Base-by-base conservation (phyloP, 2,329 filamentous ascomycete genomes). In the Raffaelea arxii region DNA sequence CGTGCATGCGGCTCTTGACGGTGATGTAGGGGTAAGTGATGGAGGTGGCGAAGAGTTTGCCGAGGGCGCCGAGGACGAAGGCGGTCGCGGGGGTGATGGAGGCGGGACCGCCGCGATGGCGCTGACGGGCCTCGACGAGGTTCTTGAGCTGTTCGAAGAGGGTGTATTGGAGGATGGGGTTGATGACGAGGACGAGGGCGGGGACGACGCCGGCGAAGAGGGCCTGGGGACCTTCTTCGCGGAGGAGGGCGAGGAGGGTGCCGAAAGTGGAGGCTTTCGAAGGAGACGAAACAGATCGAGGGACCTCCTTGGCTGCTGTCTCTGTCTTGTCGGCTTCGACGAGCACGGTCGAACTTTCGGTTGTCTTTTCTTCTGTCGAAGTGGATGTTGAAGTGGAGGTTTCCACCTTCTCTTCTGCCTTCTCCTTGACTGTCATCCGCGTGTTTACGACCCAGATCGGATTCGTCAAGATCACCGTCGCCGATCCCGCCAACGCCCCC, bases 371-470 rank as follows among this genome's bases (percentile, higher is more conserved):
- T 32, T 9, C 27, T 18, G 32, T n/a, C 32, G 32, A 36, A 12
- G 32, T n/a, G 51, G 19, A 54, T 46, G 40, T 41, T 22, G 25
- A 11, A 3, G 18, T 21, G 11, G 39, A 35, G 14, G 36, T 12
- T n/a, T 36, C 43, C 44, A 44, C 3, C 67, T 64, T 52, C 32
- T 44, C 22, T 16, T 22, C 22, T 4, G 14, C 23, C 10, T 22
- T 25, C 11, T 41, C 39, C 58, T 88, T 81, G 43, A 92, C 91
- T 21, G 92, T 98, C 84, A 98, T 94, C 61, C 92, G 85, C 46
- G 92, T 98, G 74, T 98, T 98, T 64, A 98, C 75, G 44, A 98
- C 92, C 92, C 92, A 98, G 68, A 98, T 98, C 41, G 92, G 92
- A 72, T 98, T 98, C 51, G 92, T 98, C 59, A 96, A 75, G 59